Evolutionary conservation across 2,329 filamentous ascomycete species (phyloP), one percentile per base, ranked within the genome.

Genomic region (Tolypocladium paradoxum): DNA sequence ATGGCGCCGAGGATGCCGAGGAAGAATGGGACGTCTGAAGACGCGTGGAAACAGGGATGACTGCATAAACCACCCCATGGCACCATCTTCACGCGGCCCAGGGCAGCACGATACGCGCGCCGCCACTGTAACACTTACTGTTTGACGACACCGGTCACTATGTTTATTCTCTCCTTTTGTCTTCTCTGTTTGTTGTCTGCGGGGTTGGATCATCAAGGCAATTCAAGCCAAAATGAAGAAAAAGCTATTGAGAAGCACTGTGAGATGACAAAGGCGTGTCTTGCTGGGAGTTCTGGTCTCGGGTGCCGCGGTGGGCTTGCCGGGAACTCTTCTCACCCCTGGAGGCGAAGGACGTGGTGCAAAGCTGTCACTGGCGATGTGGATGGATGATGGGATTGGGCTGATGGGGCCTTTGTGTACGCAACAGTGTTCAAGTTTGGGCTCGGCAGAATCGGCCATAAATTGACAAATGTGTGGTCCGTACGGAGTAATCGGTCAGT

Each of bases 1-100:
- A 70, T 37, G 61, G 62, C 38, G 66, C 65, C 38, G 71, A 72
- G 18, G 71, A 73, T 14, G 67, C 73, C 46, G 71, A 76, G 58
- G 68, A 73, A 56, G 76, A 79, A 62, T 79, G 76, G 77, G 76
- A 79, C 51, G 76, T 79, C 52, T 78, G 67, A 67, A 35, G 18
- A 46, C 24, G 24, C 27, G 8, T 11, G 43, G 29, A 35, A 6
- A n/a, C 11, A 18, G 18, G 6, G 31, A 37, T 37, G 37, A 50
- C 40, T 40, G 20, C 29, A 29, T 1, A 40, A 8, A 4, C 16
- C 40, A n/a, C 22, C 40, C 6, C 24, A 2, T 6, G 43, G 29
- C 29, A 45, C 38, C 27, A 9, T 16, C 22, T 29, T 11, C 29
- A 38, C 7, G 43, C 20, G n/a, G 22, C 37, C 27, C 24, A 48